A percentile compares a stretch with the other conserved stretches of the same genome.
Evolutionary conservation across 331 rosid species (phyloP).

Genomic region (Saraca asoca): DNA sequence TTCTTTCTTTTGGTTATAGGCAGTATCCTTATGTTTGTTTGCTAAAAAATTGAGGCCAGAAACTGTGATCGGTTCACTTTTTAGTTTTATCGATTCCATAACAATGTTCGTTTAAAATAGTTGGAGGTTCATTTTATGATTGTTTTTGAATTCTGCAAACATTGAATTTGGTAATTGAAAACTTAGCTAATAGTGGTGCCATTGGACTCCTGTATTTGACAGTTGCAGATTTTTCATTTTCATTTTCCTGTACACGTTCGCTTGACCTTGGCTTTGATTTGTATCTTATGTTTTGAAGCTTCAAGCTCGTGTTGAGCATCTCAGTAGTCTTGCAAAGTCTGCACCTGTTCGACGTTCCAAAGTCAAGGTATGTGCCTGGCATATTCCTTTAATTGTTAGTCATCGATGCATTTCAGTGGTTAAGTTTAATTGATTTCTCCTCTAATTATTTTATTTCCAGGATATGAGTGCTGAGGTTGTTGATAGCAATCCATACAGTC

Average conservation of each 20-base stretch:
- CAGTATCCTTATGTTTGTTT: neutral
- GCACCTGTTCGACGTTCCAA: conserved; percentile 65
- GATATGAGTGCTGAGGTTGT: conserved; percentile 97
- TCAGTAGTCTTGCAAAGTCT: conserved; percentile 53
- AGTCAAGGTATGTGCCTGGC: conserved; percentile 64
- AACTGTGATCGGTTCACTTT: neutral
- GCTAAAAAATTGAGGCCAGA: conserved; percentile 2
- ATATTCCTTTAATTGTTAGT: neutral
- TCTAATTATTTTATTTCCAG: conserved; percentile 48
- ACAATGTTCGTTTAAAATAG: too few species aligned
- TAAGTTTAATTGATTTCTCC: conserved; percentile 18
- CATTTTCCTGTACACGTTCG: neutral
- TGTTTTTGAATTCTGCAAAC: neutral
- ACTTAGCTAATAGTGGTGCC: neutral
- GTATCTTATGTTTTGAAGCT: conserved; percentile 52
- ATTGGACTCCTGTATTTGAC: neutral
- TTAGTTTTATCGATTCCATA: neutral
- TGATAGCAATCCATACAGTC: conserved; percentile 94
- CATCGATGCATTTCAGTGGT: conserved; percentile 13
- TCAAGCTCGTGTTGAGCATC: conserved; percentile 59
- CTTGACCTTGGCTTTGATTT: conserved; percentile 21
- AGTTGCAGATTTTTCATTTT: neutral
- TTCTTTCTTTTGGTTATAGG: neutral
- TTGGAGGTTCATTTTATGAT: neutral
- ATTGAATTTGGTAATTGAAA: neutral